Evolutionary conservation across 1,139 yeast genomes (phyloP), one percentile per base, ranked within the genome.

Genomic region (Scheffersomyces cryptocercus): DNA sequence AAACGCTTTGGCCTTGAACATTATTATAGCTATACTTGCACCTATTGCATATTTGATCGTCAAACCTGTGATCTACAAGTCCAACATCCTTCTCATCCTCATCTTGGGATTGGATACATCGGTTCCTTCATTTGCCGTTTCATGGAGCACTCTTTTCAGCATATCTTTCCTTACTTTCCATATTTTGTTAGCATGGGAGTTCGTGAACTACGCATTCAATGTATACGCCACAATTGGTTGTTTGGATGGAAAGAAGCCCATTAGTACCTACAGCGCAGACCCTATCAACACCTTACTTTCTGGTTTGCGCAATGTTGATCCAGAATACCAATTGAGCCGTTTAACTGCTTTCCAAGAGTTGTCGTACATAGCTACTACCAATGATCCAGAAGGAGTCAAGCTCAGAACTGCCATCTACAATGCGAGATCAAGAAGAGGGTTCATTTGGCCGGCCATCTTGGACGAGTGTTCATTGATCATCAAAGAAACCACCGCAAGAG

Each of bases 141-240:
- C 80, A 0, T 48, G 77, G 16, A 47, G 53, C 1, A 62, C 74
- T n/a, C 51, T 73, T 35, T 28, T 72, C 10, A 63, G 68, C 38
- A 51, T 77, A 5, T 54, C 73, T 2, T 60, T 70, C 36, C 54
- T 72, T 2, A 65, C 82, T 4, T 70, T 74, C 48, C 54, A 75
- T 9, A 51, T 76, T 4, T 53, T 75, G 3, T 53, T 75, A 35
- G 55, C 73, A 15, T 86, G 90, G 87, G 90, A 85, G 52, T 47
- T 80, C 9, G 65, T 80, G 29, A 85, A 87, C 61, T 76, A 79
- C 46, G 69, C 82, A 2, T 90, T 82, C 58, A 73, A 81, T 50
- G 84, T 89, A 3, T 91, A 88, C 62, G 77, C 91, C 58, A 77
- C 90, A 7, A 77, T 88, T 48, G 97, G 97, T 0, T 93, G 98